phyloP scores from a whole-genome alignment of 352 stramenopile species.

The Salisapilia sapeloensis region DNA sequence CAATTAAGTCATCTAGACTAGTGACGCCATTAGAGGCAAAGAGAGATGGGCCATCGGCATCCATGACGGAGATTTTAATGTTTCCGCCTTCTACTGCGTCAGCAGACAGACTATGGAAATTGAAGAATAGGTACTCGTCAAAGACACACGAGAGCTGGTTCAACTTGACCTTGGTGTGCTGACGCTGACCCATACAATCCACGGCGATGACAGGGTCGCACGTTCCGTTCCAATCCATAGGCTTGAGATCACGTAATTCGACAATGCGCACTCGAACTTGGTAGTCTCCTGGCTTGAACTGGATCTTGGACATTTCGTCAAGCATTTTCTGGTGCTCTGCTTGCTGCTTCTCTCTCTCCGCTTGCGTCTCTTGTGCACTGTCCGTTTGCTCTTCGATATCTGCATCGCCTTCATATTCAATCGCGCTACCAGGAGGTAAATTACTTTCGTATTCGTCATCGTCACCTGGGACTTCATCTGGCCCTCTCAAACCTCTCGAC shows the following conservation, averaged over 20 bases:
- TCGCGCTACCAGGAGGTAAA: conserved; percentile 9
- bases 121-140: conserved; percentile 84
- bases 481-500: conserved; percentile 10
- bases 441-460: conserved; percentile 8
- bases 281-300: conserved; percentile 74
- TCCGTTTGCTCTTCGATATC: conserved; percentile 16
- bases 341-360: conserved; percentile 42
- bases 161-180: conserved; percentile 69
- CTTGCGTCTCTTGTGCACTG: conserved; percentile 18
- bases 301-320: conserved; percentile 42
- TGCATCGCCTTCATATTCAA: conserved; percentile 17
- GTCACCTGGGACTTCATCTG: conserved; percentile 5
- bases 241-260: conserved; percentile 81
- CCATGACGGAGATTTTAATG: conserved; percentile 74
- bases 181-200: conserved; percentile 62
- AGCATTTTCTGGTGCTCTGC: conserved; percentile 65
- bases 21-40: conserved; percentile 7
- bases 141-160: conserved; percentile 79
- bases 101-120: conserved; percentile 66
- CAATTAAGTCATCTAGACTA: conserved; percentile 62
- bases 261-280: conserved; percentile 78
- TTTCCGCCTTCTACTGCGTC: conserved; percentile 48
- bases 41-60: conserved; percentile 32
- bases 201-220: conserved; percentile 81
- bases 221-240: conserved; percentile 70